Conservation (phyloP, 176 grass and related monocot species). For the Raddia distichophylla region DNA sequence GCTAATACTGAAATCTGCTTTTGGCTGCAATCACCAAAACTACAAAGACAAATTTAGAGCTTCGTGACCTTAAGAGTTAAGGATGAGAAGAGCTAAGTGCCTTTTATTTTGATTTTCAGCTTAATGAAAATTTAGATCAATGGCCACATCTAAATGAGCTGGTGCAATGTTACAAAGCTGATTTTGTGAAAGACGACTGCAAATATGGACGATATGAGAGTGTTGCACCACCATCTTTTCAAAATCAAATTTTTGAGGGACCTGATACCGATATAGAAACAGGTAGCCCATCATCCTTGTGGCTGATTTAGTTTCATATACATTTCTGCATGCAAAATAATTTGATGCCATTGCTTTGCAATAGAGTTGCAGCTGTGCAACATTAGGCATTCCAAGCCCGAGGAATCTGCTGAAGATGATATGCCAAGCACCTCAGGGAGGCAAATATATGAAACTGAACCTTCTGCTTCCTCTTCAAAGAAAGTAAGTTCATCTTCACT, state of each 20-base stretch:
- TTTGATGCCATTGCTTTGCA: conserved; percentile 31
- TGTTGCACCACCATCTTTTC: conserved; percentile 60
- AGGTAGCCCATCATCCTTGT: conserved; percentile 51
- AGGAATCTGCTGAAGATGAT: conserved; percentile 75
- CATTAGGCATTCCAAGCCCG: conserved; percentile 67
- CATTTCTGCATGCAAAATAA: not conserved
- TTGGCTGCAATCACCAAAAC: conserved; percentile 12
- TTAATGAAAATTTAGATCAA: conserved; percentile 95
- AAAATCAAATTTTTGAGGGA: conserved; percentile 97
- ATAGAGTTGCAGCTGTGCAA: conserved; percentile 91
- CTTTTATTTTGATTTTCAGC: conserved; percentile 52
- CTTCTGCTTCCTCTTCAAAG: conserved; percentile 57
- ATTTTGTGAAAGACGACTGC: conserved; percentile 88
- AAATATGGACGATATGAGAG: conserved; percentile 91
- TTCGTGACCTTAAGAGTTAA: conserved; percentile 31
- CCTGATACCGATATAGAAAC: conserved; percentile 97
- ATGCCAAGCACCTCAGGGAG: conserved; percentile 92
- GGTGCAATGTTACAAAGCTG: conserved; percentile 89
- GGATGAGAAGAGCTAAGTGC: conserved; percentile 15
- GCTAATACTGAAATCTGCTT: conserved; percentile 13
- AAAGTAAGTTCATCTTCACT: conserved; percentile 44
- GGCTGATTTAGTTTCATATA: conserved; percentile 14
- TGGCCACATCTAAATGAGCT: conserved; percentile 98
- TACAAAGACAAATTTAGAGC: not conserved
- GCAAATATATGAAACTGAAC: conserved; percentile 57